These are phyloP conservation scores for Paecilomyces niveus DNA, from an alignment of 2,329 filamentous ascomycete species.

Conservation along the genomic window DNA sequence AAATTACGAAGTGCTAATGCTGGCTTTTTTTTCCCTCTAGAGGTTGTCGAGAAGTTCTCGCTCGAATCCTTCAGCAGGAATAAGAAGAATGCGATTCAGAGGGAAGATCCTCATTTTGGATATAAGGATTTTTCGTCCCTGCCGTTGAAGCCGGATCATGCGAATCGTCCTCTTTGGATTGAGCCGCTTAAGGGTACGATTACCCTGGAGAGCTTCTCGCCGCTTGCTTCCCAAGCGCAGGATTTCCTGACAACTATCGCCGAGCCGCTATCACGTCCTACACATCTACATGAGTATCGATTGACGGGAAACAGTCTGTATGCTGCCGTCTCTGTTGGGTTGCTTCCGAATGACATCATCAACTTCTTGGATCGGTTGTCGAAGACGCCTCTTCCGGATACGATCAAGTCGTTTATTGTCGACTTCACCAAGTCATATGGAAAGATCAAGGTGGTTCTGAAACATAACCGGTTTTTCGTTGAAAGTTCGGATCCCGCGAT, in stretches of 20 bases:
- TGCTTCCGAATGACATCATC: conserved; percentile 84
- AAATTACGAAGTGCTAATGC: conserved; percentile 11
- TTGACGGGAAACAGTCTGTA: conserved; percentile 90
- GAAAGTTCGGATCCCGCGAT: conserved; percentile 85
- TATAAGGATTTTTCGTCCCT: conserved; percentile 76
- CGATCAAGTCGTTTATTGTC: conserved; percentile 71
- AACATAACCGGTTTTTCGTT: conserved; percentile 89
- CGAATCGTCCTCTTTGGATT: conserved; percentile 87
- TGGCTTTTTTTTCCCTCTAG: conserved; percentile 14
- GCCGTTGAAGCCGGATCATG: conserved; percentile 77
- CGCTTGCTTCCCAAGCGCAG: conserved; percentile 76
- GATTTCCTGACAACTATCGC: conserved; percentile 95
- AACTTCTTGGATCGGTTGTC: conserved; percentile 79
- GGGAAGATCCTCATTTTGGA: conserved; percentile 50
- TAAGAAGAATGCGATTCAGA: conserved; percentile 31
- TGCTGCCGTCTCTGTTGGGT: conserved; percentile 89
- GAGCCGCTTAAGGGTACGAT: conserved; percentile 80
- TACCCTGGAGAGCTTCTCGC: conserved; percentile 89
- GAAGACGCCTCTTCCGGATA: conserved; percentile 78
- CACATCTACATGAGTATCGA: conserved; percentile 87
- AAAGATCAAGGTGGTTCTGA: conserved; percentile 90
- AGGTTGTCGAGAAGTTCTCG: conserved; percentile 48
- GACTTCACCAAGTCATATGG: conserved; percentile 85
- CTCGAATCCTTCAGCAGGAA: conserved; percentile 45
- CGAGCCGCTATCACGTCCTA: conserved; percentile 83